Conservation (phyloP, 2,329 filamentous ascomycete species). For the Nemania bipapillata region DNA sequence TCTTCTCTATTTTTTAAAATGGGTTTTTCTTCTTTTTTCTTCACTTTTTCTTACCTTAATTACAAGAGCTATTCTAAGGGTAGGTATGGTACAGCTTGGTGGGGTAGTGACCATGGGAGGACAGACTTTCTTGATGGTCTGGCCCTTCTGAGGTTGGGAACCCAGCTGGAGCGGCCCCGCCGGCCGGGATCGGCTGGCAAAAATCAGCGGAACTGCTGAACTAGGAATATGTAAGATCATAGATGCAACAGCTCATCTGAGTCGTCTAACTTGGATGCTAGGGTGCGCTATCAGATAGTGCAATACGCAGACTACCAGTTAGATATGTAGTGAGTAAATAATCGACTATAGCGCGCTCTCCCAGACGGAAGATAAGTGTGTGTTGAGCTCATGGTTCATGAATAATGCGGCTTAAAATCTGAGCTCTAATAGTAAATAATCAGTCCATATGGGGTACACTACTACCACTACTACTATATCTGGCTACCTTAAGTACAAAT, state of each 20-base stretch:
- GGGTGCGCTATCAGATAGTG: background rate
- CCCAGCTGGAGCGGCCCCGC: constrained; percentile 5
- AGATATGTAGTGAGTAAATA: background rate
- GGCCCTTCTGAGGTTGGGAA: background rate
- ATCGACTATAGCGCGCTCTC: background rate
- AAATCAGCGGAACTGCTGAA: constrained; percentile 7
- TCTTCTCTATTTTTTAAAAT: too few relatives aligned
- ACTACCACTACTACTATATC: too few relatives aligned
- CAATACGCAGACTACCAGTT: background rate
- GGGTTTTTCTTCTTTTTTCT: background rate
- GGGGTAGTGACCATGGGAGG: constrained; percentile 3
- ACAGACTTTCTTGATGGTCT: background rate
- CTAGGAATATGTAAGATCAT: background rate
- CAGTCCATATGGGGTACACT: too few relatives aligned
- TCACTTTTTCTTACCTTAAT: background rate
- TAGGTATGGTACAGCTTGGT: too few relatives aligned
- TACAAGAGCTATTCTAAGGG: background rate
- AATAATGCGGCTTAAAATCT: constrained; percentile 15
- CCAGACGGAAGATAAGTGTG: background rate
- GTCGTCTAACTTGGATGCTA: background rate
- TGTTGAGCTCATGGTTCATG: background rate
- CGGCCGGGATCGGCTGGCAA: constrained; percentile 14
- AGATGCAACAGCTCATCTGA: background rate
- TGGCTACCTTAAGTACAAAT: background rate
- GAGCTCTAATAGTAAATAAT: background rate